Base-by-base conservation (phyloP, 768 basidiomycete species). In the Kwoniella mangroviensis region DNA sequence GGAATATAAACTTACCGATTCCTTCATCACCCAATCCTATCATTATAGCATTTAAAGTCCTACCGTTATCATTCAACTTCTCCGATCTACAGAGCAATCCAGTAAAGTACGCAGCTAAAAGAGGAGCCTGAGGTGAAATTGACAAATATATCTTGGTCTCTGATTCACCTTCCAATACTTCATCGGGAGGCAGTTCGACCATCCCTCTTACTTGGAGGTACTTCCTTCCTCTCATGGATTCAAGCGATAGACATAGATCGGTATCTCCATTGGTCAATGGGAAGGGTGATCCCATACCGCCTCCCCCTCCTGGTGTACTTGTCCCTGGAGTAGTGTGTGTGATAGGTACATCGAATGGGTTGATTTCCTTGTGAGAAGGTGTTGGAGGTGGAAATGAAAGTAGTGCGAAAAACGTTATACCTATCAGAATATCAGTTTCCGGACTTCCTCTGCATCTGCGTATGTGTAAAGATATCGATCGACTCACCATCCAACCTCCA, bases 21-120 rank as follows among this genome's bases (percentile, higher is more conserved):
- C 65, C 78, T 59, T 83, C 82, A 57, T 83, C 82, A 2, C 82
- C 82, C 41, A 83, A 65, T 21, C 80, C 79, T 13, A 83, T 73
- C 7, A 75, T 53, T 2, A 83, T 58, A 11, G 80, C 82, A 52
- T 51, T 73, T 22, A 65, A 19, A 15, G 82, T 83, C 45, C 82
- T 54, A 0, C 82, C 82, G 3, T 45, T 28, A 7, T 54, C 1
- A 1, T 75, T 65, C 1, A 82, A 67, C n/a, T 51, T 63, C 2
- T 66, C 51, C 15, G 54, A 43, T 12, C 77, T 72, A 66, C 79
- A 79, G 0, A 80, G 56, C 28, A 75, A 60, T 40, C 73, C 70
- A 12, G 74, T 76, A 54, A 82, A 74, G 57, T 78, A 82, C 2
- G 79, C 71, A 13, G 69, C 71, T 22, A 81, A 68, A 2, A 81